A percentile compares a stretch with the other conserved stretches of the same genome.
phyloP scores from a whole-genome alignment of 2,329 filamentous ascomycete species.

The Colletotrichum endophyticum region DNA sequence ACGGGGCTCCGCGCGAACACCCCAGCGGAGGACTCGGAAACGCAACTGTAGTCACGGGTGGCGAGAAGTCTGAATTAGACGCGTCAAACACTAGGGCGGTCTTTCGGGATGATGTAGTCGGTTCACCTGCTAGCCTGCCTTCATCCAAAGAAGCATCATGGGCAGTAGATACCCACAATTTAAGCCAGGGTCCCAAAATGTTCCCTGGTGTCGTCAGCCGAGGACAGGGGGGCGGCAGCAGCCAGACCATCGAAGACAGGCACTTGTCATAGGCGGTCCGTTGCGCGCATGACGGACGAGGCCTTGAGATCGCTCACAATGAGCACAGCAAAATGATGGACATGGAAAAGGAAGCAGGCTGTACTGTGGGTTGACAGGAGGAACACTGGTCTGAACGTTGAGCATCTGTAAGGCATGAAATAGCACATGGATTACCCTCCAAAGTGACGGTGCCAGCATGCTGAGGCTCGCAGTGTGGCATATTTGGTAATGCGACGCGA shows the following conservation, averaged over 20 bases:
- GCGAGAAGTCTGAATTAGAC: background rate
- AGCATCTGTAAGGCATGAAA: background rate
- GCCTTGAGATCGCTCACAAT: background rate
- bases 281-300: background rate
- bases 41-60: background rate
- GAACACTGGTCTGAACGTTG: background rate
- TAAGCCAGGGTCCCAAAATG: conserved; percentile 68
- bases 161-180: conserved; percentile 50
- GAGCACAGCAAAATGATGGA: background rate
- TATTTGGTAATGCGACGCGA: background rate
- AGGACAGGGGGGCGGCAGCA: conserved; percentile 29
- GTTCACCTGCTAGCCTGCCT: conserved; percentile 7
- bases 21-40: background rate
- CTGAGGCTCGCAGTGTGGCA: background rate
- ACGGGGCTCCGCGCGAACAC: background rate
- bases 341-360: background rate
- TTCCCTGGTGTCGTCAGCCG: conserved; percentile 73
- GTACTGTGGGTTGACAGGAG: background rate
- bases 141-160: conserved; percentile 36
- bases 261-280: background rate
- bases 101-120: background rate
- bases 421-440: background rate
- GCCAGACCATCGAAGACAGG: background rate
- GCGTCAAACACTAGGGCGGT: background rate
- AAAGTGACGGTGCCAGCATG: background rate